These are phyloP conservation scores for Claviceps cyperi DNA, from an alignment of 2,329 filamentous ascomycete species.

Conservation along the genomic window DNA sequence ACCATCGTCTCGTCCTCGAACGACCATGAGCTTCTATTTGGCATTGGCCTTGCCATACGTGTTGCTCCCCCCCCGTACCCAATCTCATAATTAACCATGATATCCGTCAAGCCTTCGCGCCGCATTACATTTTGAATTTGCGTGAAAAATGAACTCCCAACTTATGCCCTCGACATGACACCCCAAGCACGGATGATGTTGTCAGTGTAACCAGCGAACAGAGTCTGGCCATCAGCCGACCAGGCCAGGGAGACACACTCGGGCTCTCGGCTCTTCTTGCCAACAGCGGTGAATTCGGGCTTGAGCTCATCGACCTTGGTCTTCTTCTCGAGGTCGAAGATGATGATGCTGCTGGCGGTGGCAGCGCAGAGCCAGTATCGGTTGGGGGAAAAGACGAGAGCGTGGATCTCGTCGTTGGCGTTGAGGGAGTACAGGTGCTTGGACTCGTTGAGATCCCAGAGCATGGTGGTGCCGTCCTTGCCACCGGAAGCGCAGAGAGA, in stretches of 20 bases:
- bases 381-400: conserved; percentile 99
- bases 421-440: conserved; percentile 99
- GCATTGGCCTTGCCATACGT: too few relatives aligned
- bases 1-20: conserved; percentile 19
- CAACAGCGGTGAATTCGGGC: conserved; percentile 91
- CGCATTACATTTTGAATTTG: conserved; percentile 2
- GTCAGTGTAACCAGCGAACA: conserved; percentile 99
- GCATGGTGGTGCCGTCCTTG: conserved; percentile 99
- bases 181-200: conserved; percentile 98
- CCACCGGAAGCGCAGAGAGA: conserved; percentile 98
- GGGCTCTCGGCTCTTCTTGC: conserved; percentile 98
- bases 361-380: conserved; percentile 99
- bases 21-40: too few relatives aligned
- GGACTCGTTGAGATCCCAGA: conserved; percentile 99
- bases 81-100: background rate
- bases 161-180: conserved; percentile 86
- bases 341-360: conserved; percentile 95
- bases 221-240: conserved; percentile 95
- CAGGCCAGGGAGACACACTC: conserved; percentile 97
- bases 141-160: conserved; percentile 8
- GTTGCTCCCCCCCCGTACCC: background rate
- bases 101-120: background rate
- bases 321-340: conserved; percentile 99
- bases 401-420: conserved; percentile 99
- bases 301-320: conserved; percentile 99